Percentiles rank a stretch among this genome's conserved stretches.
Conservation (phyloP, 148 eudicot species). For the Dianthus caryophyllus region DNA sequence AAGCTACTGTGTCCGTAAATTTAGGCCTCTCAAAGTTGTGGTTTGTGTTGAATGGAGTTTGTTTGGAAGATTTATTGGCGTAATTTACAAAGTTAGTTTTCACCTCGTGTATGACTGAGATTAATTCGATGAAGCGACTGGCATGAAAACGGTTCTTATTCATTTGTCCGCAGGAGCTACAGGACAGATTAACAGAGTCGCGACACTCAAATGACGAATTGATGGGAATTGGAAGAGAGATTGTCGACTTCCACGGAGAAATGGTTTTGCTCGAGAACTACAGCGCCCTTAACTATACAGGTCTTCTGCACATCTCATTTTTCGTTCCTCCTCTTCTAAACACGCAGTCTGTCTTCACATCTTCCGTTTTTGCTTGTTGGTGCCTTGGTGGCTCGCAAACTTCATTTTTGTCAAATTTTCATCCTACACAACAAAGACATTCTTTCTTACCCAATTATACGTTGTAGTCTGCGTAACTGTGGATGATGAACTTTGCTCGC, state of each 20-base stretch:
- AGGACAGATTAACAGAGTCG: slow-evolving; percentile 51
- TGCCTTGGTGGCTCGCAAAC: background rate
- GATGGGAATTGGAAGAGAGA: slow-evolving; percentile 51
- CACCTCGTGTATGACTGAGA: background rate
- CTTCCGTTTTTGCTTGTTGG: background rate
- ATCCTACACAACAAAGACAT: too few species aligned
- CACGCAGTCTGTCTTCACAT: background rate
- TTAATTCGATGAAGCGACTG: background rate
- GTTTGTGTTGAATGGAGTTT: background rate
- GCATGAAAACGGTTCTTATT: background rate
- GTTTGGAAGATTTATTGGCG: background rate
- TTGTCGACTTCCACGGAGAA: slow-evolving; percentile 84
- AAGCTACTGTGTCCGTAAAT: background rate
- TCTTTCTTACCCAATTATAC: background rate
- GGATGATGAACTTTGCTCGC: background rate
- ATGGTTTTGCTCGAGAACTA: slow-evolving; percentile 79
- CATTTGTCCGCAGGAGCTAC: slow-evolving; percentile 41
- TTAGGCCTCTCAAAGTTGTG: background rate
- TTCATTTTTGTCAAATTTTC: too few species aligned
- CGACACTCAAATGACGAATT: slow-evolving; percentile 49
- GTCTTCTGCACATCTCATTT: slow-evolving; percentile 28
- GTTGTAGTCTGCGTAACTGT: background rate
- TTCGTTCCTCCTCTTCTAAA: too few species aligned
- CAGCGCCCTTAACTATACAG: slow-evolving; percentile 92
- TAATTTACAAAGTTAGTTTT: background rate